phyloP scores from a whole-genome alignment of 2,329 filamentous ascomycete genomes.

The Diplodia scrobiculata region DNA sequence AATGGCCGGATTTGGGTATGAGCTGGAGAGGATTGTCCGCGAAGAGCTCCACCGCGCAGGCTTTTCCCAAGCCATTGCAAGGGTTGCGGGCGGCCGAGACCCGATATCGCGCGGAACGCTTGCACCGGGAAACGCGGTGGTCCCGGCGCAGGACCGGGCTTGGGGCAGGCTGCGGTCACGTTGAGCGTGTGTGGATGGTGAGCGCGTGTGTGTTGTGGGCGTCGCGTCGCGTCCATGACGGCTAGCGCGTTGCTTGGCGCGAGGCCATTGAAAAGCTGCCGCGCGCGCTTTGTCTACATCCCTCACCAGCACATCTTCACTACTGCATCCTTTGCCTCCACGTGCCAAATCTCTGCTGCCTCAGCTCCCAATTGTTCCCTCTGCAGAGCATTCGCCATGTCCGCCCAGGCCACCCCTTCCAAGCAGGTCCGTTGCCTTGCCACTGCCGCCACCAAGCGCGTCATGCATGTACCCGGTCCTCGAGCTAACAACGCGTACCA shows the following conservation, averaged over 20 bases:
- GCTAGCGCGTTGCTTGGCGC: conserved; percentile 27
- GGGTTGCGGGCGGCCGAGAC: conserved; percentile 6
- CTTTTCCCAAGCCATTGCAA: conserved; percentile 14
- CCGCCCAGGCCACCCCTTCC: conserved; percentile 69
- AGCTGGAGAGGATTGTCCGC: background rate
- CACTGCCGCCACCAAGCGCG: conserved; percentile 35
- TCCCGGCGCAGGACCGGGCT: conserved; percentile 2
- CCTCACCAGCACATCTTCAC: conserved; percentile 22
- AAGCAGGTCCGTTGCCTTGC: conserved; percentile 63
- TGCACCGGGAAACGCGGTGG: conserved; percentile 14
- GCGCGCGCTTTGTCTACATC: conserved; percentile 9
- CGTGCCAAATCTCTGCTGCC: conserved; percentile 1
- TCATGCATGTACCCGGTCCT: conserved; percentile 38
- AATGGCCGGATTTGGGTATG: conserved; percentile 5
- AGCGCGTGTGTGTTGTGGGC: conserved; percentile 23
- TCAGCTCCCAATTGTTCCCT: background rate
- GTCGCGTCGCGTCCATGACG: conserved; percentile 23
- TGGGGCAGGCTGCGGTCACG: conserved; percentile 7
- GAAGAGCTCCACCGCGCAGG: conserved; percentile 11
- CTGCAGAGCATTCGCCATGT: conserved; percentile 59
- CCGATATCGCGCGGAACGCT: conserved; percentile 13
- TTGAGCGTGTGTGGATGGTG: conserved; percentile 14
- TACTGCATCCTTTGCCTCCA: conserved; percentile 11
- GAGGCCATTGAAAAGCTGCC: conserved; percentile 19
- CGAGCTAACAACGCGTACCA: conserved; percentile 52